phyloP scores from a whole-genome alignment of 2,329 filamentous ascomycete genomes.

The Pseudogymnoascus sp. region DNA sequence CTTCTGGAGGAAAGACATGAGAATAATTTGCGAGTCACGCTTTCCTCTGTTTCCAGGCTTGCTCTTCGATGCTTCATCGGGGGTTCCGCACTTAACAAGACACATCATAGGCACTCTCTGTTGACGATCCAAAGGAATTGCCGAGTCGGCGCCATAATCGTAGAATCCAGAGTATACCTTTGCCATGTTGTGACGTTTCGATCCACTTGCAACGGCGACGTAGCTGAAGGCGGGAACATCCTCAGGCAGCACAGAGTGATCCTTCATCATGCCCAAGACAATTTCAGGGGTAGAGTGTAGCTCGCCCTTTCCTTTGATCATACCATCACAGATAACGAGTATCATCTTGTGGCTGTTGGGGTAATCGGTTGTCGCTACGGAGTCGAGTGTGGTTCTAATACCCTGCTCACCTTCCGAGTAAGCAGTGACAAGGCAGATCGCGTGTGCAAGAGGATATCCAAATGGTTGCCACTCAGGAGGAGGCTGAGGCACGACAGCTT shows the following conservation, averaged over 20 bases:
- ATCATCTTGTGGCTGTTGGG: conserved; percentile 99
- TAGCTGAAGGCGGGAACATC: conserved; percentile 91
- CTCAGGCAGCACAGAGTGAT: conserved; percentile 70
- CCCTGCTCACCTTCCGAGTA: conserved; percentile 95
- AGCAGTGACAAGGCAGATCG: conserved; percentile 89
- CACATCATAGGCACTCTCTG: conserved; percentile 97
- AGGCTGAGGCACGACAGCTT: conserved; percentile 90
- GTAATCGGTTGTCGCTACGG: conserved; percentile 94
- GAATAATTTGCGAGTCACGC: conserved; percentile 96
- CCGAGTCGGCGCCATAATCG: conserved; percentile 79
- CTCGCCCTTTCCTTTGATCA: conserved; percentile 95
- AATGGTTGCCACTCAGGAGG: conserved; percentile 97
- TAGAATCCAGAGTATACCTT: conserved; percentile 98
- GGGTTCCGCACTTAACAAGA: conserved; percentile 91
- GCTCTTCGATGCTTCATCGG: conserved; percentile 69
- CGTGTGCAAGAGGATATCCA: conserved; percentile 87
- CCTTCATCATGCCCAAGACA: conserved; percentile 88
- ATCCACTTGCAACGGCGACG: conserved; percentile 89
- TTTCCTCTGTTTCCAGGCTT: conserved; percentile 98
- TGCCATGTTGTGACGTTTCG: conserved; percentile 99
- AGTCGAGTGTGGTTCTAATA: conserved; percentile 89
- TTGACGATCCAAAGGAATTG: conserved; percentile 78
- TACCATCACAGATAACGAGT: conserved; percentile 90
- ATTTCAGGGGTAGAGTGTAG: conserved; percentile 81
- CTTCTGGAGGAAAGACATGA: conserved; percentile 99